phyloP scores from a whole-genome alignment of 73 alveolate genomes.

The Uronychia binucleata region DNA sequence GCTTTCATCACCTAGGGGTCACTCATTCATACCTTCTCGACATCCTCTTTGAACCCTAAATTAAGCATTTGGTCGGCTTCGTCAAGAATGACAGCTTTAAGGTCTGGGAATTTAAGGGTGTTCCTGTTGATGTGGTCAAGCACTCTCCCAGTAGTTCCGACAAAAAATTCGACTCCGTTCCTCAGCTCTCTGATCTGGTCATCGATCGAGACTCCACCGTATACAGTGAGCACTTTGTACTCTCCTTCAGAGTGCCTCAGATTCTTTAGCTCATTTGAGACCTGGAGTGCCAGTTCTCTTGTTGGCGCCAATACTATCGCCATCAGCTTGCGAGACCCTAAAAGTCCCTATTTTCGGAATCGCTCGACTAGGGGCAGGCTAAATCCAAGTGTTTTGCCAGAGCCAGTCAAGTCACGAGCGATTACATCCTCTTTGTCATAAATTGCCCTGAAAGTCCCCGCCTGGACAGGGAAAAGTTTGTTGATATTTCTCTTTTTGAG shows the following conservation, averaged over 20 bases:
- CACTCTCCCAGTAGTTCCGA: slow-evolving; percentile 99
- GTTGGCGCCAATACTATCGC: slow-evolving; percentile 92
- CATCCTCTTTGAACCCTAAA: slow-evolving; percentile 98
- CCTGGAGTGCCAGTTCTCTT: slow-evolving; percentile 95
- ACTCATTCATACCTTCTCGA: slow-evolving; percentile 72
- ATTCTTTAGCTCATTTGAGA: slow-evolving; percentile 63
- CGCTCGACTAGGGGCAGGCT: slow-evolving; percentile 89
- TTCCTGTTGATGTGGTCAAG: slow-evolving; percentile 95
- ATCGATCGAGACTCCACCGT: slow-evolving; percentile 93
- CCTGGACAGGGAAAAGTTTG: slow-evolving; percentile 77
- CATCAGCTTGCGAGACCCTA: slow-evolving; percentile 41
- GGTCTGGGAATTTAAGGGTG: slow-evolving; percentile 70
- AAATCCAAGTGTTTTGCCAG: slow-evolving; percentile 96
- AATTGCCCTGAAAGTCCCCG: slow-evolving; percentile 80
- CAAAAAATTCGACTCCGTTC: slow-evolving; percentile 95
- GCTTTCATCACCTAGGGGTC: slow-evolving; percentile 53
- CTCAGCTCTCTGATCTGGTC: slow-evolving; percentile 83
- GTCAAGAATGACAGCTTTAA: slow-evolving; percentile 84
- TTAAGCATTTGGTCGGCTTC: slow-evolving; percentile 99
- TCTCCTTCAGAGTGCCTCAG: slow-evolving; percentile 70
- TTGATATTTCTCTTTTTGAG: slow-evolving; percentile 14
- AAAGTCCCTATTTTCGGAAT: slow-evolving; percentile 58
- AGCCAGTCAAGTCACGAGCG: slow-evolving; percentile 94
- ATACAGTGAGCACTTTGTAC: slow-evolving; percentile 66
- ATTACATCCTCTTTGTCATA: slow-evolving; percentile 81